Conservation (phyloP, 768 basidiomycete species). For the Hysterangium stoloniferum region DNA sequence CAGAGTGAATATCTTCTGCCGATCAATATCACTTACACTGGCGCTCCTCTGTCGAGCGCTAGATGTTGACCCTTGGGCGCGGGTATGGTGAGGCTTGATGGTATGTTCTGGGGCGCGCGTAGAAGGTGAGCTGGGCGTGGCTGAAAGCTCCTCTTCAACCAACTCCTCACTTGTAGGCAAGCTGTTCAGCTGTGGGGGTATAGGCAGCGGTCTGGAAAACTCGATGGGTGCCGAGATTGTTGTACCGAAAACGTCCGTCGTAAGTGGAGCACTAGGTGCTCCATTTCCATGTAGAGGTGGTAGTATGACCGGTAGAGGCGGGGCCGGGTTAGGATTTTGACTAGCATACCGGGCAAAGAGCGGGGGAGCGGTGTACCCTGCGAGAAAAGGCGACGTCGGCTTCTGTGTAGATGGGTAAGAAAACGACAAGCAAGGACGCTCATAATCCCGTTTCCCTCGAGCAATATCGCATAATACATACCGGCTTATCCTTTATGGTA, state of each 20-base stretch:
- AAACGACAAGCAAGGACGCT: too few relatives aligned
- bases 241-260: conserved; percentile 1
- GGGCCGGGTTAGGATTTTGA: conserved; percentile 32
- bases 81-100: conserved; percentile 20
- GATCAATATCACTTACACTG: conserved; percentile 62
- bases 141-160: conserved; percentile 43
- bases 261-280: not conserved
- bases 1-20: conserved; percentile 37
- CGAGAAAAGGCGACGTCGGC: conserved; percentile 3
- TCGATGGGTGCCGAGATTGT: conserved; percentile 32
- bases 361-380: conserved; percentile 5
- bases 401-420: conserved; percentile 20
- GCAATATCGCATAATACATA: conserved; percentile 28
- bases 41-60: conserved; percentile 56
- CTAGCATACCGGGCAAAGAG: conserved; percentile 7
- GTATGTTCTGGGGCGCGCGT: conserved; percentile 19
- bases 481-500: conserved; percentile 56
- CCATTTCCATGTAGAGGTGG: conserved; percentile 24
- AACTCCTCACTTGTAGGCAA: conserved; percentile 25
- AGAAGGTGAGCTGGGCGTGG: conserved; percentile 44
- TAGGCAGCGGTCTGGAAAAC: conserved; percentile 57
- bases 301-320: conserved; percentile 49
- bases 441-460: conserved; percentile 18
- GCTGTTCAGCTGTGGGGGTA: conserved; percentile 30
- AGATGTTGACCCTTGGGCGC: conserved; percentile 19